Percentiles rank a stretch among this genome's conserved stretches.
phyloP scores from a whole-genome alignment of 2,329 filamentous ascomycete genomes.

The Aspergillus hortae region DNA sequence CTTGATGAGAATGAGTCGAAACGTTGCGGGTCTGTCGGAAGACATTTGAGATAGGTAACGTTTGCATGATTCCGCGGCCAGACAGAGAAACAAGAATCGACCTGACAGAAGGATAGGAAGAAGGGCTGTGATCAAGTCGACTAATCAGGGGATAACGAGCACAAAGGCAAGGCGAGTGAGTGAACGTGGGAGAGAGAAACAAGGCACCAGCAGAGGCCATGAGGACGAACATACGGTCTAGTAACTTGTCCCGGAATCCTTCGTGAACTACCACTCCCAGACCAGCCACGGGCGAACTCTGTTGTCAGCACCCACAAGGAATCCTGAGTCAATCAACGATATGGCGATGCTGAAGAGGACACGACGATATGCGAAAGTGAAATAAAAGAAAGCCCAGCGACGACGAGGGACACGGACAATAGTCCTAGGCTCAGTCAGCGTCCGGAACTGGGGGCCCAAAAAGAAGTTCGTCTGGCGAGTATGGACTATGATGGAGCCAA shows the following conservation, averaged over 20 bases:
- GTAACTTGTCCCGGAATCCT: neutral
- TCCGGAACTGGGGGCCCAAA: neutral
- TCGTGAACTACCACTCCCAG: neutral
- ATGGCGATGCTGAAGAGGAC: too few relatives aligned
- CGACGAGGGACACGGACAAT: too few relatives aligned
- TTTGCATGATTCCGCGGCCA: too few relatives aligned
- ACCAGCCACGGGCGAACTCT: too few relatives aligned
- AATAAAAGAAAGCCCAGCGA: too few relatives aligned
- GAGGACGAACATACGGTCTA: neutral
- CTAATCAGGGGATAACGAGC: neutral
- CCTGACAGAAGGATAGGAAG: neutral
- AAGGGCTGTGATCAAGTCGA: too few relatives aligned
- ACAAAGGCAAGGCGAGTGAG: neutral
- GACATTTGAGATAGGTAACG: too few relatives aligned
- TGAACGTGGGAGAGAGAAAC: neutral
- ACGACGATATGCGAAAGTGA: too few relatives aligned
- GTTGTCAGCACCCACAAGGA: too few relatives aligned
- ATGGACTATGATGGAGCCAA: neutral
- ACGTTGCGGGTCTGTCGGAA: too few relatives aligned
- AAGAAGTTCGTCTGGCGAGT: constrained; percentile 3
- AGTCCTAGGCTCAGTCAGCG: too few relatives aligned
- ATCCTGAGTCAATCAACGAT: too few relatives aligned
- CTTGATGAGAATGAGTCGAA: neutral
- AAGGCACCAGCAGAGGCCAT: neutral
- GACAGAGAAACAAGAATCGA: neutral